Percentiles rank a stretch among this genome's conserved stretches.
Conservation (phyloP, 2,329 filamentous ascomycete genomes). For the Exophiala mesophila region DNA sequence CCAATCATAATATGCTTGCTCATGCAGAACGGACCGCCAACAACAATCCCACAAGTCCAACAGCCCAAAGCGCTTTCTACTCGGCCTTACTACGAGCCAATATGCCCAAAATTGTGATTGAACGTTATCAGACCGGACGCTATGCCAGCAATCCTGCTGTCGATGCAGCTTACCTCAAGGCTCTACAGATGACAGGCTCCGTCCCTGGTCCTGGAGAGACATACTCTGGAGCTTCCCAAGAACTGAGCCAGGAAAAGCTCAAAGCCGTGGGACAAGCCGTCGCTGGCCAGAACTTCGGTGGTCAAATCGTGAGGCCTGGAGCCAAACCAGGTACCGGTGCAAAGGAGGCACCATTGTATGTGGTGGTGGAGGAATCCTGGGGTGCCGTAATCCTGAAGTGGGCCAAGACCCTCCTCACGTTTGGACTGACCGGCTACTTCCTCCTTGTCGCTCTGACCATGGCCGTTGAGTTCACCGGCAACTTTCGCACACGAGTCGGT, state of each 20-base stretch:
- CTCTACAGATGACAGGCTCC: constrained; percentile 59
- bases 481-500: constrained; percentile 56
- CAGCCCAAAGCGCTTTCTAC: constrained; percentile 90
- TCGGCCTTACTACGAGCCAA: constrained; percentile 83
- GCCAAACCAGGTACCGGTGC: constrained; percentile 56
- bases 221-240: constrained; percentile 10
- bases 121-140: constrained; percentile 79
- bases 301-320: constrained; percentile 51
- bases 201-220: constrained; percentile 22
- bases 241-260: constrained; percentile 57
- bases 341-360: constrained; percentile 84
- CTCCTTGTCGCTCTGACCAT: constrained; percentile 74
- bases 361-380: constrained; percentile 87
- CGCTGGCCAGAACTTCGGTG: constrained; percentile 59
- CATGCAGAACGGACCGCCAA: constrained; percentile 89
- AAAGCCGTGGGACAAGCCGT: constrained; percentile 79
- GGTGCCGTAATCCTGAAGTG: constrained; percentile 79
- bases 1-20: constrained; percentile 60
- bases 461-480: constrained; percentile 75
- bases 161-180: constrained; percentile 74
- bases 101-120: constrained; percentile 87
- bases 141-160: constrained; percentile 75
- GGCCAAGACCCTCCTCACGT: constrained; percentile 79
- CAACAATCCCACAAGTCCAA: constrained; percentile 80
- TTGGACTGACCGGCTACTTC: constrained; percentile 73